These are phyloP conservation scores for Clonostachys rhizophaga DNA, from an alignment of 2,329 filamentous ascomycete genomes.

Conservation along the genomic window DNA sequence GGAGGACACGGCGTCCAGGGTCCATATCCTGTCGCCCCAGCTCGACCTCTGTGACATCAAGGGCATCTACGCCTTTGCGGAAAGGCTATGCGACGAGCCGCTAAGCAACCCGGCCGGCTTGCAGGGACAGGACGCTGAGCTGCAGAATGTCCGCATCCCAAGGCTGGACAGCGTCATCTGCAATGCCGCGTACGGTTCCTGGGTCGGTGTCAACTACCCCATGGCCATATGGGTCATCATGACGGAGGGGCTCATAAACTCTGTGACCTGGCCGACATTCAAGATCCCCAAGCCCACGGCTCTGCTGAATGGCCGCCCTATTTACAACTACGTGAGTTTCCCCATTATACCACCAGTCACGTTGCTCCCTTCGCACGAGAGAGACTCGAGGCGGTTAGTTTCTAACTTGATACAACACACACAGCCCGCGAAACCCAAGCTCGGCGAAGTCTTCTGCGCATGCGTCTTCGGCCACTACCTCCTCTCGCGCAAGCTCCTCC, in stretches of 20 bases:
- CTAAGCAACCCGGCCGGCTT: conserved; percentile 38
- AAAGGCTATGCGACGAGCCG: conserved; percentile 34
- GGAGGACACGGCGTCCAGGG: conserved; percentile 37
- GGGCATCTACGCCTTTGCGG: conserved; percentile 43
- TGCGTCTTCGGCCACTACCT: conserved; percentile 97
- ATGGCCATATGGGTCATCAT: conserved; percentile 48
- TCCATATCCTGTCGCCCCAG: conserved; percentile 55
- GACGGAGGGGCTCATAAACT: conserved; percentile 56
- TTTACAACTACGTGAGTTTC: conserved; percentile 24
- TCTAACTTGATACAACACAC: neutral
- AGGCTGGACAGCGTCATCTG: conserved; percentile 75
- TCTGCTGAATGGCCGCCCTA: conserved; percentile 31
- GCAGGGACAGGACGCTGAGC: conserved; percentile 9
- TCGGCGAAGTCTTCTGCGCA: conserved; percentile 83
- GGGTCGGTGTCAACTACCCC: conserved; percentile 72
- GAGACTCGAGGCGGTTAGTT: neutral
- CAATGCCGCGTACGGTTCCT: conserved; percentile 87
- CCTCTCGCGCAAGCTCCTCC: conserved; percentile 74
- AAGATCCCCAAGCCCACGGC: conserved; percentile 57
- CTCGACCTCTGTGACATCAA: conserved; percentile 57
- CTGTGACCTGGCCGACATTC: conserved; percentile 72
- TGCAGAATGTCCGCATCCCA: conserved; percentile 49
- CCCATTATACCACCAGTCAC: neutral
- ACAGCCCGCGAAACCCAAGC: conserved; percentile 48
- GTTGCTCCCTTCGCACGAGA: neutral